Evolutionary conservation across 108 stramenopile genomes (phyloP), one percentile per base, ranked within the genome.

Genomic region (Schizochytrium sp.): DNA sequence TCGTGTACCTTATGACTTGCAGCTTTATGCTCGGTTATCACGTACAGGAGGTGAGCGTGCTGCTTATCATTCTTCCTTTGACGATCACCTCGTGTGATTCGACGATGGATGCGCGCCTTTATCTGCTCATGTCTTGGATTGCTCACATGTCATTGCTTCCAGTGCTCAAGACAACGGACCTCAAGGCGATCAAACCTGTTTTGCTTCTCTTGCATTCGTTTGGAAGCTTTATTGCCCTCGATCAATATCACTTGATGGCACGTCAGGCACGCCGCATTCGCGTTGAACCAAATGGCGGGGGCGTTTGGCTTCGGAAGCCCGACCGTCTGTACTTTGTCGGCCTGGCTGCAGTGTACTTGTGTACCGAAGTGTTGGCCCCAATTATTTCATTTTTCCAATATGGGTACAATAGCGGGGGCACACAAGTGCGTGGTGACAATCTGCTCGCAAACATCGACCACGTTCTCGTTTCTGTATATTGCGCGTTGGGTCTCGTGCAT

Each of bases 61-160:
- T 83, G 45, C 45, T 83, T 0, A 83, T 83, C 12, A 83, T 53
- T 4, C 48, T 83, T 12, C 76, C 76, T 43, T 23, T 83, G 51
- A 83, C 76, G 1, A 47, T 83, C 23, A 53, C 76, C 25, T 47
- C 76, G 51, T 83, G 76, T 34, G 76, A 83, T 53, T 83, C 76
- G n/a, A 83, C 76, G 14, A 83, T 83, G 76, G 76, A 83, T 23
- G 76, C 76, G 25, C 45, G 76, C 14, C 76, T 83, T 43, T 83
- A 53, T 34, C 51, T 83, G 51, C 76, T 83, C 76, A 83, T 83
- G 76, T 83, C 76, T 2, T 83, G 76, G 76, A 83, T 83, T 23
- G 76, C 48, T 12, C 45, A 83, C 51, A 47, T 83, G 48, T 83
- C 76, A 2, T 12, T 83, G 76, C 51, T 83, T 8, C 76, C 76